phyloP scores from a whole-genome alignment of 805 yeast genomes.

The Saccharomycopsis sp. region DNA sequence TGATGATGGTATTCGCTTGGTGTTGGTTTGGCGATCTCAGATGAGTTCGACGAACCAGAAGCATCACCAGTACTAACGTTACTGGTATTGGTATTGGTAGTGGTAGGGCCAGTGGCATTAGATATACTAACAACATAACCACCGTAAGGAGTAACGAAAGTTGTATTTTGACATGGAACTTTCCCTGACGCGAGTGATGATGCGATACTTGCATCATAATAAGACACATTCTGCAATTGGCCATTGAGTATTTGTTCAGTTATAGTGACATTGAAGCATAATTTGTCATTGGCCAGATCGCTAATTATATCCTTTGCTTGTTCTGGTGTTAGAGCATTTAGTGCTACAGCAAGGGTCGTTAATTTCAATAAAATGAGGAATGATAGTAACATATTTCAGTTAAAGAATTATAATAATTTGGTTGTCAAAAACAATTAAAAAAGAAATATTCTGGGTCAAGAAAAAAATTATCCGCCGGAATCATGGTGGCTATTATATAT shows the following conservation, averaged over 20 bases:
- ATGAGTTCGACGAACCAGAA: conserved; percentile 23
- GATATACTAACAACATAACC: neutral
- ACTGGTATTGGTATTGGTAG: neutral
- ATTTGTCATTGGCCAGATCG: neutral
- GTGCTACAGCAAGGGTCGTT: no score
- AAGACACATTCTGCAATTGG: neutral
- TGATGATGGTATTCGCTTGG: no score
- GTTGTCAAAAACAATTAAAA: no score
- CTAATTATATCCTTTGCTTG: no score
- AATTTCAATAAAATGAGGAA: no score
- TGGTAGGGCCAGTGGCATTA: neutral
- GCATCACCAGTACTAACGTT: conserved; percentile 1
- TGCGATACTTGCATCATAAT: neutral
- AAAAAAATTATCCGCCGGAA: no score
- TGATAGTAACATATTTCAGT: no score
- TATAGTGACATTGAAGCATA: neutral
- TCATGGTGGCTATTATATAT: no score
- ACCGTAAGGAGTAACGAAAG: neutral
- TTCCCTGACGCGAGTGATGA: neutral
- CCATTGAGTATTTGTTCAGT: neutral
- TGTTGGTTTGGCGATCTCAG: conserved; percentile 5
- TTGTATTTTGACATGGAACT: neutral
- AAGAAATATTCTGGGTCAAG: no score
- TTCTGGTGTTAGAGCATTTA: no score
- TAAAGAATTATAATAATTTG: no score